Evolutionary conservation across 805 yeast species (phyloP), one percentile per base, ranked within the genome.

Genomic region (Clavispora asparagi): DNA sequence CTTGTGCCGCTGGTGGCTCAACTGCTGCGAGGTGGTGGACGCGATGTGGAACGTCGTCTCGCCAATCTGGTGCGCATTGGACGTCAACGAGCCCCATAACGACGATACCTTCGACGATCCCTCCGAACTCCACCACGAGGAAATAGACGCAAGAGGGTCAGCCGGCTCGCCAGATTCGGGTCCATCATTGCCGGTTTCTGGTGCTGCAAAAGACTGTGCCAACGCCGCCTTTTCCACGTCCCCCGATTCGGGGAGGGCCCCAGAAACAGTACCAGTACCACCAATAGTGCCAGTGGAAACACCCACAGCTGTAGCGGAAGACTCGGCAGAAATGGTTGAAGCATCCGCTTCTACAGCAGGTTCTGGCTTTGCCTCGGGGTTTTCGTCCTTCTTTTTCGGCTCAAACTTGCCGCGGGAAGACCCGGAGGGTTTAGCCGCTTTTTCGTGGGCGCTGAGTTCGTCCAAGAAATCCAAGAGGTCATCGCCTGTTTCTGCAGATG

Each of bases 81-180:
- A 66, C 2, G 83, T 66, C 19, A 89, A 83, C 11, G 83, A 73
- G 10, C 81, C 86, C 89, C 90, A 85, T 12, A 86, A 53, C 7
- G 82, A 81, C 6, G 78, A 73, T 2, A 84, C 88, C 26, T 80
- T 79, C 2, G 76, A 70, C 2, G 89, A 80, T 0, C 91, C 91
- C 39, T 81, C 81, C 1, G 73, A 72, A 3, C 79, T 77, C 89
- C 90, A 85, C 94, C 95, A 86, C 33, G 74, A 79, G 4, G 89
- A 73, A 42, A 85, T 65, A 1, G 87, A 76, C 0, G 82, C 72
- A 32, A 85, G 74, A 13, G 91, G 89, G 56, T 83, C 89, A 49
- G 50, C 49, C 43, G 59, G 65, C 4, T 53, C 54, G 25, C 36
- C 45, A 10, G 56, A 55, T 27, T 37, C 27, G 6, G 43, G n/a